A percentile compares a stretch with the other conserved stretches of the same genome.
Evolutionary conservation across 169 alveolate species (phyloP).

Genomic region (Plasmodium knowlesi): DNA sequence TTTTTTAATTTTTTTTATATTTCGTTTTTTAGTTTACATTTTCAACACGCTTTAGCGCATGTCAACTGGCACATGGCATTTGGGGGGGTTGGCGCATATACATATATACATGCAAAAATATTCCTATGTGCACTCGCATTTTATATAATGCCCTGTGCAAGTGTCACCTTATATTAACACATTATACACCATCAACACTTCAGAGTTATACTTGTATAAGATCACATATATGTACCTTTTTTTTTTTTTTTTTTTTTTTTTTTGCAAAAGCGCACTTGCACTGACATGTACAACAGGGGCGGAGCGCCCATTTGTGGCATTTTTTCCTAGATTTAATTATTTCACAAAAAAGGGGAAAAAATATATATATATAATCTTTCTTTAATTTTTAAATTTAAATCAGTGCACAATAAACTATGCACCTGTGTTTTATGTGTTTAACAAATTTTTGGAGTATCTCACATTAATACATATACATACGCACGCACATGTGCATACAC

Average conservation of each 20-base stretch:
- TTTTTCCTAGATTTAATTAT: slow-evolving; percentile 8
- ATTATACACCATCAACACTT: neutral
- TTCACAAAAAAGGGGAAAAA: slow-evolving; percentile 37
- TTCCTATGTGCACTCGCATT: neutral
- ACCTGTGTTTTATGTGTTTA: slow-evolving; percentile 6
- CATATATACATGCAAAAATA: neutral
- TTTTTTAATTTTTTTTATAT: neutral
- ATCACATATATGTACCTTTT: neutral
- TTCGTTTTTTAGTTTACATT: neutral
- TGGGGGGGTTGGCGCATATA: neutral
- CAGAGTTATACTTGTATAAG: neutral
- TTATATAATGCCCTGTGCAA: neutral
- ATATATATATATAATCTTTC: neutral
- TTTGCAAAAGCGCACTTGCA: neutral
- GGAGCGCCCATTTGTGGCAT: neutral
- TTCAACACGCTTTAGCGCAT: neutral
- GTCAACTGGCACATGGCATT: neutral
- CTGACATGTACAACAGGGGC: neutral
- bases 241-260: slow-evolving; percentile 5
- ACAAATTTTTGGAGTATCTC: slow-evolving; percentile 22
- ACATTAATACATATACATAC: neutral
- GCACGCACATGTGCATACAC: neutral
- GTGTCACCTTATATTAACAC: neutral
- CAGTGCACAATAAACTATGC: slow-evolving; percentile 11
- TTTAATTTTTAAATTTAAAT: slow-evolving; percentile 23